A percentile compares a stretch with the other conserved stretches of the same genome.
phyloP scores from a whole-genome alignment of 2,329 filamentous ascomycete genomes.

The Penicillium thymicola region DNA sequence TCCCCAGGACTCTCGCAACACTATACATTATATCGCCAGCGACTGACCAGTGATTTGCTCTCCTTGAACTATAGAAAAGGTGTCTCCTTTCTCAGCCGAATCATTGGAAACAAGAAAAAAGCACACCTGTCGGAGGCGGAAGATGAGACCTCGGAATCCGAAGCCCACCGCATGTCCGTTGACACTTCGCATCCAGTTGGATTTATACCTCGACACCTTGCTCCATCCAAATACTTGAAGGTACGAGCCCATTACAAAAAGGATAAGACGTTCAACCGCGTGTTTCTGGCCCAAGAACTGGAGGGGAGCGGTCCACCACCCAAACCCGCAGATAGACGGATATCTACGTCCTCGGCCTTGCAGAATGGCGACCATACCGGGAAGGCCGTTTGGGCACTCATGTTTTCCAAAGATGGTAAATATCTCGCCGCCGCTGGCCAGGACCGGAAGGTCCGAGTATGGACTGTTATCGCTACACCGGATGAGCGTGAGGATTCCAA shows the following conservation, averaged over 20 bases:
- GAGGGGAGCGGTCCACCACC: slow-evolving; percentile 51
- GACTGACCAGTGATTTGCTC: slow-evolving; percentile 11
- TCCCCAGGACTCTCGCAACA: background rate
- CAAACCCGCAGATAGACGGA: slow-evolving; percentile 30
- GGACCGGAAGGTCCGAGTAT: slow-evolving; percentile 80
- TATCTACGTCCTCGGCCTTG: slow-evolving; percentile 22
- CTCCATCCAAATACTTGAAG: slow-evolving; percentile 86
- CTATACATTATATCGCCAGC: background rate
- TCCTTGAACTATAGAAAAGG: slow-evolving; percentile 63
- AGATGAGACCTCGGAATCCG: slow-evolving; percentile 66
- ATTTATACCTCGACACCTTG: slow-evolving; percentile 82
- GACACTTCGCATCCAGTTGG: slow-evolving; percentile 73
- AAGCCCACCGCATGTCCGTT: slow-evolving; percentile 71
- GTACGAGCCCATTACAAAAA: slow-evolving; percentile 79
- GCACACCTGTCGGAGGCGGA: slow-evolving; percentile 49
- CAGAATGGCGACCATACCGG: slow-evolving; percentile 36
- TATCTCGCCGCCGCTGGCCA: slow-evolving; percentile 91
- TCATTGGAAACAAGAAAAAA: slow-evolving; percentile 75
- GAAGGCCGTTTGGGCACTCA: slow-evolving; percentile 83
- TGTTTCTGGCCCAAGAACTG: slow-evolving; percentile 93
- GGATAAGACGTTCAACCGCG: slow-evolving; percentile 72
- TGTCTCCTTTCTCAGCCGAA: slow-evolving; percentile 82
- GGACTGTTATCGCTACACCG: slow-evolving; percentile 77
- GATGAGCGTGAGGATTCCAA: slow-evolving; percentile 76
- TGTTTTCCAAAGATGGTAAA: slow-evolving; percentile 88